Conservation (phyloP, 345 rosid genomes). For the Cardamine resedifolia region DNA sequence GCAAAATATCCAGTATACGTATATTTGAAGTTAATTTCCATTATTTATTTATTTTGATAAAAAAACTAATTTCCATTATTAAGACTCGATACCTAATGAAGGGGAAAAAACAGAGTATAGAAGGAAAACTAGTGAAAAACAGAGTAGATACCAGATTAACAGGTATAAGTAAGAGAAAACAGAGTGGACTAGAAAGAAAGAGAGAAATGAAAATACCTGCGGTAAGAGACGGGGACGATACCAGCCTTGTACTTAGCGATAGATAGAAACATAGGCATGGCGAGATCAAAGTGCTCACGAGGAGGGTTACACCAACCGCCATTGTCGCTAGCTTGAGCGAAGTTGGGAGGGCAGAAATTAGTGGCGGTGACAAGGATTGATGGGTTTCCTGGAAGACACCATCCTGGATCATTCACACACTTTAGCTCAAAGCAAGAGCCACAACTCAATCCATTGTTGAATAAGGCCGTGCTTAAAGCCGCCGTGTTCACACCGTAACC, state of each 20-base stretch:
- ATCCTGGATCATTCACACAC: slow-evolving; percentile 50
- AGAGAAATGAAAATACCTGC: slow-evolving; percentile 48
- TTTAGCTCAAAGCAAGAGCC: slow-evolving; percentile 71
- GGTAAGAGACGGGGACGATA: slow-evolving; percentile 68
- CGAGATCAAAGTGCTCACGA: slow-evolving; percentile 65
- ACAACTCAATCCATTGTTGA: slow-evolving; percentile 67
- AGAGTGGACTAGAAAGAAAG: background rate
- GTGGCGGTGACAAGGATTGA: slow-evolving; percentile 60
- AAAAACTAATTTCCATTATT: too few species aligned
- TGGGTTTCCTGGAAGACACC: slow-evolving; percentile 66
- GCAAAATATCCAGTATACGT: background rate
- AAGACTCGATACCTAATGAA: background rate
- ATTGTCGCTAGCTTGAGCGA: slow-evolving; percentile 52
- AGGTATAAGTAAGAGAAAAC: background rate
- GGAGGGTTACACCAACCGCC: slow-evolving; percentile 91
- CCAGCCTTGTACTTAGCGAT: slow-evolving; percentile 71
- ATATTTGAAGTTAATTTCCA: background rate
- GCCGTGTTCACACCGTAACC: slow-evolving; percentile 74
- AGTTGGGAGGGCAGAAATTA: slow-evolving; percentile 70
- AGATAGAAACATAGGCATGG: slow-evolving; percentile 69
- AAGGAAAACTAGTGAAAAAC: background rate
- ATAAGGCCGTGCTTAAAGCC: slow-evolving; percentile 69
- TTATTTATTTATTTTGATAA: too few species aligned
- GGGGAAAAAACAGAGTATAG: background rate
- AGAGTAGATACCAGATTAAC: background rate